Evolutionary conservation across 2,329 filamentous ascomycete species (phyloP), one percentile per base, ranked within the genome.

Genomic region (Venturia carpophila): DNA sequence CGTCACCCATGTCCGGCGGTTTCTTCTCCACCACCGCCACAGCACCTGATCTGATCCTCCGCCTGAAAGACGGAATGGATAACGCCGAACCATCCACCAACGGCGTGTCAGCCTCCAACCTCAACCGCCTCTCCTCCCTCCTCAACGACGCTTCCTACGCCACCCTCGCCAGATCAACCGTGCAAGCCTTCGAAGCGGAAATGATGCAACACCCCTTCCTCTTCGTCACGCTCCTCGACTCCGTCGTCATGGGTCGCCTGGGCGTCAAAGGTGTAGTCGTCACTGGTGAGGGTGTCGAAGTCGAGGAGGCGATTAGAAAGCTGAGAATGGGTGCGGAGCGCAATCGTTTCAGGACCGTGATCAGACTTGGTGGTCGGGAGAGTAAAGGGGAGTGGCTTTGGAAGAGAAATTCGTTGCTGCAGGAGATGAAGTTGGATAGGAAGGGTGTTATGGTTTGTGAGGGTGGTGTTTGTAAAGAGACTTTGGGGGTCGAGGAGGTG

Each of bases 11-110:
- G 70, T 68, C 76, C 66, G 69, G 77, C 66, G 90, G 84, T 41
- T 94, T 93, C 80, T 94, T 90, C 78, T 87, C 86, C 5, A 92
- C 89, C 1, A 78, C 82, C 5, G 77, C 79, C 15, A 76, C 82
- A 52, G 85, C 87, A 11, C 79, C 86, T 0, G 85, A 92, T 71
- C 83, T 88, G 37, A 87, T 97, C 66, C 84, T 97, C 67, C 88
- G 93, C 30, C 83, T 97, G 62, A 99, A 99, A 77, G 91, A 95
- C 68, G 94, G 92, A 68, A 97, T 97, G 83, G 94, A 99, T 75
- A 91, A 91, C 5, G 88, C 91, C 1, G 88, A 94, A 67, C 94
- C 94, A 0, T 94, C 91, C 0, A 89, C 90, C 63, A 99, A 99
- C 73, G 91, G 91, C 47, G 84, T 93, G 6, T 89, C 89, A n/a